phyloP scores from a whole-genome alignment of 83 land plant genomes.

The Diphasiastrum complanatum region DNA sequence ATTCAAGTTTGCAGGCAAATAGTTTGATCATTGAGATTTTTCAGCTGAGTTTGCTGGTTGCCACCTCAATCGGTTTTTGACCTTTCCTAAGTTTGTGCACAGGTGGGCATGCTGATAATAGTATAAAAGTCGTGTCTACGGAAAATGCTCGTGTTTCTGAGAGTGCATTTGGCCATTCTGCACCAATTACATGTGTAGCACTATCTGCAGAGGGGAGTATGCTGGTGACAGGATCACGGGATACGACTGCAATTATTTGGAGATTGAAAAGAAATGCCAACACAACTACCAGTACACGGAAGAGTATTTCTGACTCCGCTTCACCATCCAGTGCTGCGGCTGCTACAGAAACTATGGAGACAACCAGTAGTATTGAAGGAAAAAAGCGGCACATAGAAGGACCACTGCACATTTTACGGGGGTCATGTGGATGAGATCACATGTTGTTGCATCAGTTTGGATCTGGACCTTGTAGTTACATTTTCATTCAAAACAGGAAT shows the following conservation, averaged over 20 bases:
- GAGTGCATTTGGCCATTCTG: constrained; percentile 71
- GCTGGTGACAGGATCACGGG: constrained; percentile 87
- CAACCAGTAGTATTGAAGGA: constrained; percentile 33
- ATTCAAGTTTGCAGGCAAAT: neutral
- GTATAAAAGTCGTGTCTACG: constrained; percentile 60
- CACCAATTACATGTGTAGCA: constrained; percentile 84
- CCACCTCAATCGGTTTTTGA: neutral
- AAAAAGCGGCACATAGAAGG: constrained; percentile 69
- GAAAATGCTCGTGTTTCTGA: constrained; percentile 79
- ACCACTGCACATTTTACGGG: constrained; percentile 80
- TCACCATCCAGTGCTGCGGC: constrained; percentile 24
- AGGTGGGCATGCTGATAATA: constrained; percentile 98
- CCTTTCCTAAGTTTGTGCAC: constrained; percentile 7
- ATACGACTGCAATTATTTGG: constrained; percentile 84
- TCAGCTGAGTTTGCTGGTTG: neutral
- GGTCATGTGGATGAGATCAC: constrained; percentile 70
- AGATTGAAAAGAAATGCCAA: constrained; percentile 40
- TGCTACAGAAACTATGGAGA: constrained; percentile 28
- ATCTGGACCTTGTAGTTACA: constrained; percentile 73
- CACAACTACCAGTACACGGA: constrained; percentile 1
- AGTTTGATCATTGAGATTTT: neutral
- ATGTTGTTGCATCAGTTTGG: constrained; percentile 70
- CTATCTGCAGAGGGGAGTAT: constrained; percentile 72
- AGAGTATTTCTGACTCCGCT: constrained; percentile 21
- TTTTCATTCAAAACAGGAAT: constrained; percentile 52